Base-by-base conservation (phyloP, 1,284 basidiomycete species). In the Cryptococcus hybrid region DNA sequence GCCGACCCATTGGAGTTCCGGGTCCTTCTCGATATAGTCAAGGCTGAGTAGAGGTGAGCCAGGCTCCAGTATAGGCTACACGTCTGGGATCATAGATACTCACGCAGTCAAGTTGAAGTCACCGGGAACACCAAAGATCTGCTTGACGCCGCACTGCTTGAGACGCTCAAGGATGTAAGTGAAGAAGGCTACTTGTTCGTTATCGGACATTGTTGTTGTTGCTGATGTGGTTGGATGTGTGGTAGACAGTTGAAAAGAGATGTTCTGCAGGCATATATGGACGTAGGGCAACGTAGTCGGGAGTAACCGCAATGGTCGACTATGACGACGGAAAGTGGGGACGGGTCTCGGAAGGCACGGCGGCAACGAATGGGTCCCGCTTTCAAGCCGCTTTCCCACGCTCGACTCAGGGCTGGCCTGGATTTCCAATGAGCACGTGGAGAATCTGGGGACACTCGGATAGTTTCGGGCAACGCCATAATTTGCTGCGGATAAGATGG, bases 121-220 rank as follows among this genome's bases (percentile, higher is more conserved):
- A 44, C 93, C 92, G 5, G 92, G 92, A 0, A 94, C 85, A 39
- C 92, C 92, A 63, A 94, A 94, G 79, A 94, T 84, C 65, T 70
- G 45, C 51, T 63, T 59, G 61, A 77, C 74, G n/a, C 72, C 84
- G 53, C 76, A 86, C 63, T 77, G 74, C 73, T 78, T 78, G 57
- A 77, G 61, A 57, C 90, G 80, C 46, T 85, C 79, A 51, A 91
- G 82, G 54, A 92, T 82, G 70, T 91, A 92, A 51, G 84, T 76
- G 5, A 86, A 84, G 53, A 91, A 77, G 50, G 80, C 82, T 59
- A 89, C 84, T 18, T 52, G 54, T 35, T 59, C 57, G 18, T 30
- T 44, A 24, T 7, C 7, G 35, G 58, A 57, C 58, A 60, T 59
- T 44, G n/a, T 56, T 30, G 37, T 45, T 30, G 37, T 53, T 13